Evolutionary conservation across 2,329 filamentous ascomycete species (phyloP), one percentile per base, ranked within the genome.

Genomic region (Aspergillus aculeatinus): DNA sequence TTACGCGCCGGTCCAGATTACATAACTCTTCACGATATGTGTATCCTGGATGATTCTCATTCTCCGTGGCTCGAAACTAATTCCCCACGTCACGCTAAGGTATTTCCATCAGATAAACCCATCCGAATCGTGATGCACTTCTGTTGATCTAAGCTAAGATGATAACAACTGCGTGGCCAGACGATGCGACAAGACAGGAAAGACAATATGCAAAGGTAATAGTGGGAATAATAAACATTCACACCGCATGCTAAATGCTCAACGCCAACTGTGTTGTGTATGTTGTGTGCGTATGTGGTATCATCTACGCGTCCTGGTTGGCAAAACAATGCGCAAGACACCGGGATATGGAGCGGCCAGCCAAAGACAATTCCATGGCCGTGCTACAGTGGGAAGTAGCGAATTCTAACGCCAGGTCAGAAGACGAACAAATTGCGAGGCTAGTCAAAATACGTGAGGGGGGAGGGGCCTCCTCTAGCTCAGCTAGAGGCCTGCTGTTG

Each of bases 201-300:
- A 63, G 19, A 25, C 57, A 39, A 61, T 63, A 69, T 67, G 62
- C 57, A 64, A 50, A 60, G 51, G 55, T 64, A 59, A 61, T 53
- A 63, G 39, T 55, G 64, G 65, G 53, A 60, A 50, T 16, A 44
- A 59, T 16, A 44, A 59, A 69, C 67, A 68, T 70, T 70, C 70
- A 71, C 70, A 70, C 63, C 68, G 67, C 68, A 73, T 74, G 71
- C 72, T 73, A 70, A 73, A 72, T 72, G 71, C 72, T 72, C 63
- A 67, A 68, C 69, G 62, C 65, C 65, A 66, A 55, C 56, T 61
- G 58, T 65, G 39, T 44, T 44, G 39, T 44, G 16, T 44, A 16
- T 44, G 16, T 16, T 42, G 39, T 16, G 16, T 44, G 39, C 6
- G 39, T 6, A 55, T 66, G 61, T 63, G 61, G 57, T 66, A 67